A percentile compares a stretch with the other conserved stretches of the same genome.
Evolutionary conservation across 129 eudicot species (phyloP).

Genomic region (Oenanthe sinensis): DNA sequence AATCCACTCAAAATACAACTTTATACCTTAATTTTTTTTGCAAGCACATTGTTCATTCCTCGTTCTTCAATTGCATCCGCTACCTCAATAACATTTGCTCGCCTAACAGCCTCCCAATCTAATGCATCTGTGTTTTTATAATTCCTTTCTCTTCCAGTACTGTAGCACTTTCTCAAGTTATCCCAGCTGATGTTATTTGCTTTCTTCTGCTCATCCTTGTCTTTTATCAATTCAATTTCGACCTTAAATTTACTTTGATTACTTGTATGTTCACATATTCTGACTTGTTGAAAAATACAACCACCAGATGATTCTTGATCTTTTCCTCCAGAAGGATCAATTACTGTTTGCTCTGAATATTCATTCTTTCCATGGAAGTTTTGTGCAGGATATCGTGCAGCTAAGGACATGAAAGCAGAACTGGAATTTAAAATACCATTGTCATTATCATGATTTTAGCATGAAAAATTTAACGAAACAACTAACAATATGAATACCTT

Average conservation of each 20-base stretch:
- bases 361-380: neutral
- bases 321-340: neutral
- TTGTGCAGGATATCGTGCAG: constrained; percentile 41
- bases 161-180: constrained; percentile 27
- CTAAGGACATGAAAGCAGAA: constrained; percentile 55
- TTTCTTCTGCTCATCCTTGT: constrained; percentile 20
- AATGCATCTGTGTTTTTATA: constrained; percentile 36
- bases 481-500: constrained; percentile 32
- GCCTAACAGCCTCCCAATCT: constrained; percentile 73
- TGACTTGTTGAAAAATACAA: neutral
- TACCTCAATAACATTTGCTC: constrained; percentile 31
- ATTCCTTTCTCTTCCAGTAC: constrained; percentile 15
- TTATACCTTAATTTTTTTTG: constrained; percentile 53
- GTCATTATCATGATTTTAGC: neutral
- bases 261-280: neutral
- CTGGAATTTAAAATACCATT: constrained; percentile 27
- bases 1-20: neutral
- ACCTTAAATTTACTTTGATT: constrained; percentile 9
- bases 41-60: constrained; percentile 57
- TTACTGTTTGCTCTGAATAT: constrained; percentile 4
- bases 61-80: constrained; percentile 39
- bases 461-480: neutral
- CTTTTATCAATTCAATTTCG: constrained; percentile 15
- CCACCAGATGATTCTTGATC: neutral
- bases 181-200: constrained; percentile 46